Conservation (phyloP, 139 green algal species). For the Chlorella sp. region DNA sequence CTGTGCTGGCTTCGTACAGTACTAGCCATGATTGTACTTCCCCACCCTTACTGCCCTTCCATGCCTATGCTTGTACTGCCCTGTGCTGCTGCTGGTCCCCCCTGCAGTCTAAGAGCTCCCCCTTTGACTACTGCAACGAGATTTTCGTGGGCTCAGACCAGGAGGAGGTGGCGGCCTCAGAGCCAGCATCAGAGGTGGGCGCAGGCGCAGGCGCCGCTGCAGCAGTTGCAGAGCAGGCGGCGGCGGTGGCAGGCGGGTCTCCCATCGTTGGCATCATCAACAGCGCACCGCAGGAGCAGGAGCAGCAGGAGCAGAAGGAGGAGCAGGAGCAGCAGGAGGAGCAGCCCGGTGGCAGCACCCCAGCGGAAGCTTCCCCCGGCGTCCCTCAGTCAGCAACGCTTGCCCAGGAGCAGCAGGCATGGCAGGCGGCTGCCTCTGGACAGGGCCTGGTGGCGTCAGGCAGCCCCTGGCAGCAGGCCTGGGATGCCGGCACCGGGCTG, state of each 20-base stretch:
- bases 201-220: too few relatives aligned
- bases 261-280: not conserved
- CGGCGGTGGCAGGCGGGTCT: not conserved
- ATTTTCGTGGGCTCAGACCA: not conserved
- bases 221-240: not conserved
- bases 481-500: constrained; percentile 16
- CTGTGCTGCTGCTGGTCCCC: not conserved
- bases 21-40: too few relatives aligned
- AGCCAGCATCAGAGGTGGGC: not conserved
- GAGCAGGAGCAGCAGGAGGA: not conserved
- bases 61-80: too few relatives aligned
- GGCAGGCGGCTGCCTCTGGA: not conserved
- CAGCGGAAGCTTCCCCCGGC: not conserved
- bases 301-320: not conserved
- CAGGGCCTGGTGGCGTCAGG: not conserved
- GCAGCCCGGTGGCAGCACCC: not conserved
- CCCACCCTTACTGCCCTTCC: too few relatives aligned
- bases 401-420: constrained; percentile 23
- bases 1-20: too few relatives aligned
- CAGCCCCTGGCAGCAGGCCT: constrained; percentile 52
- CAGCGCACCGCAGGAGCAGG: not conserved
- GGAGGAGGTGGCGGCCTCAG: not conserved
- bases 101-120: not conserved
- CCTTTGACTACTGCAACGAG: not conserved
- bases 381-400: not conserved